Evolutionary conservation across 208 protist genomes (phyloP).

Genomic region (Leishmania mexicana): DNA sequence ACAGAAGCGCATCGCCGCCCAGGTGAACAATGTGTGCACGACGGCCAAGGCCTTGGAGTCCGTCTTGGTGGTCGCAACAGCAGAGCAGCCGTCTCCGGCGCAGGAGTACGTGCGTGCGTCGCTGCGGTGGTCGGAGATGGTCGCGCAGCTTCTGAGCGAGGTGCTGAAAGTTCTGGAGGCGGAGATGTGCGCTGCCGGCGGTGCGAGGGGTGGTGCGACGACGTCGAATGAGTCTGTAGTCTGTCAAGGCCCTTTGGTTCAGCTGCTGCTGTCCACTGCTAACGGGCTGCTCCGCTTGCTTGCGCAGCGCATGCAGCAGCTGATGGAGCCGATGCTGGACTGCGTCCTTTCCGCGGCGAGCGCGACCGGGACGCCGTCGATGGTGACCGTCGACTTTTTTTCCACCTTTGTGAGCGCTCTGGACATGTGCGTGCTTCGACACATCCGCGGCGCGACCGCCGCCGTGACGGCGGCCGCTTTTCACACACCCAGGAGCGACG

Average conservation of each 20-base stretch:
- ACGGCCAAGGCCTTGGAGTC: conserved; percentile 4
- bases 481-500: not conserved
- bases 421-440: conserved; percentile 18
- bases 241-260: not conserved
- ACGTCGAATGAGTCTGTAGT: not conserved
- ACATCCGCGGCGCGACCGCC: conserved; percentile 7
- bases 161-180: conserved; percentile 3
- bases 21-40: conserved; percentile 1
- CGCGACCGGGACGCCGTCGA: conserved; percentile 12
- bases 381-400: conserved; percentile 22
- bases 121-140: conserved; percentile 13
- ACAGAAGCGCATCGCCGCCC: not conserved
- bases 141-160: conserved; percentile 6
- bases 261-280: conserved; percentile 20
- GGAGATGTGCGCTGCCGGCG: not conserved
- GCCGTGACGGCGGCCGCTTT: not conserved
- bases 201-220: not conserved
- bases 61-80: conserved; percentile 13
- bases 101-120: conserved; percentile 30
- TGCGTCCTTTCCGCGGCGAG: conserved; percentile 12
- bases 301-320: conserved; percentile 25
- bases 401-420: conserved; percentile 12
- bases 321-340: conserved; percentile 30
- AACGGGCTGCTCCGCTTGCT: conserved; percentile 24
- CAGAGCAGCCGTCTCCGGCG: conserved; percentile 14